These are phyloP conservation scores for Pythium angustatum DNA, from an alignment of 352 stramenopile genomes.

Conservation along the genomic window DNA sequence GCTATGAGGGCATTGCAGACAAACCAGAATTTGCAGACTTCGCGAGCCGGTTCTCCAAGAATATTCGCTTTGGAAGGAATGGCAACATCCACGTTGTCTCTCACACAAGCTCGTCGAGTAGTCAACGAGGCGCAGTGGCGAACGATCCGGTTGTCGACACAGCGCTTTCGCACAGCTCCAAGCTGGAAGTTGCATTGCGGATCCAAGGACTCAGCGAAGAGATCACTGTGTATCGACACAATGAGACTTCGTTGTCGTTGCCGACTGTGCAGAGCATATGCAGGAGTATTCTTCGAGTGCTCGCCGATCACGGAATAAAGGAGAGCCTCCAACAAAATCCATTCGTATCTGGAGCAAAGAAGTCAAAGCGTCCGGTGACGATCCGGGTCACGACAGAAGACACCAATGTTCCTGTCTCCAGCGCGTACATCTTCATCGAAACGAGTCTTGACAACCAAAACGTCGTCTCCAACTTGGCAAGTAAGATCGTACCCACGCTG, in stretches of 20 bases:
- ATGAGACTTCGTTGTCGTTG: conserved; percentile 29
- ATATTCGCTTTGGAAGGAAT: conserved; percentile 69
- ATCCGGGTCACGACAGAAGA: conserved; percentile 60
- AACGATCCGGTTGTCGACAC: neutral
- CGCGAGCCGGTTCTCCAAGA: conserved; percentile 45
- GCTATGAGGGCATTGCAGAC: conserved; percentile 28
- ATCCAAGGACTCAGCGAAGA: conserved; percentile 39
- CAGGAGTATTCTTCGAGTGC: conserved; percentile 41
- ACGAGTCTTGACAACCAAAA: conserved; percentile 47
- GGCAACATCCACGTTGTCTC: conserved; percentile 40
- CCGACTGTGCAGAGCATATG: conserved; percentile 61
- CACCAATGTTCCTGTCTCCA: conserved; percentile 42
- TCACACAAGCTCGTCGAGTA: conserved; percentile 16
- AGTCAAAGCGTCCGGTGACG: conserved; percentile 46
- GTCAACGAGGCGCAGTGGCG: neutral
- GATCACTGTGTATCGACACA: conserved; percentile 52
- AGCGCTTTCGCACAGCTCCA: neutral
- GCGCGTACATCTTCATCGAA: conserved; percentile 63
- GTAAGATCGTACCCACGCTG: conserved; percentile 61
- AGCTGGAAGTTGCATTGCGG: conserved; percentile 41
- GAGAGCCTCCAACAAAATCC: conserved; percentile 70
- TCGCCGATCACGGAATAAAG: conserved; percentile 58
- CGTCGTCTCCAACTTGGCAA: conserved; percentile 46
- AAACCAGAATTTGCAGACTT: conserved; percentile 41
- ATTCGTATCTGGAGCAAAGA: conserved; percentile 47